These are phyloP conservation scores for Gossypium gossypioides DNA, from an alignment of 441 rosid species.

Conservation along the genomic window DNA sequence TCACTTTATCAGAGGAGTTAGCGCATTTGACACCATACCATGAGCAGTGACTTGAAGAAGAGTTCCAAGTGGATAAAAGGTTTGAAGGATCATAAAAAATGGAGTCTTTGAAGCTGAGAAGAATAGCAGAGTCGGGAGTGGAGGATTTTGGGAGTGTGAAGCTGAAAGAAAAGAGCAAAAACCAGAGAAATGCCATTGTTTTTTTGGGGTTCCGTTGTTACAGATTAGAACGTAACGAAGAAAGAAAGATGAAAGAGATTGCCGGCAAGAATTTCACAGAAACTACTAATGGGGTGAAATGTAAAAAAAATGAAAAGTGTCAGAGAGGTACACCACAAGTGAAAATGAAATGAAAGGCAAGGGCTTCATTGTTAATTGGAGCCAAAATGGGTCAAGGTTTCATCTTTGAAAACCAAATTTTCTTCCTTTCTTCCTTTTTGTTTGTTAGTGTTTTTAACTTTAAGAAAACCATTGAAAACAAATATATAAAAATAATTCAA, in stretches of 20 bases:
- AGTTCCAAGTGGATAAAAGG: conserved; percentile 36
- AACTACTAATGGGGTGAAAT: neutral
- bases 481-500: neutral
- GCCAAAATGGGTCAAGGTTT: conserved; percentile 8
- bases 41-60: conserved; percentile 26
- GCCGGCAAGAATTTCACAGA: conserved; percentile 8
- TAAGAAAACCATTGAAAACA: neutral
- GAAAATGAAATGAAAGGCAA: conserved; percentile 3
- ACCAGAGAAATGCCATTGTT: conserved; percentile 16
- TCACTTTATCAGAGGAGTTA: conserved; percentile 25
- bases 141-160: conserved; percentile 14
- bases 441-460: neutral
- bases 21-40: conserved; percentile 52
- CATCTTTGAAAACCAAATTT: neutral
- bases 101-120: conserved; percentile 42
- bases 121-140: conserved; percentile 24
- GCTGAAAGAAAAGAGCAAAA: conserved; percentile 17
- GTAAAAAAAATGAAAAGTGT: neutral
- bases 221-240: neutral
- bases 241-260: neutral
- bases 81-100: conserved; percentile 31
- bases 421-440: neutral
- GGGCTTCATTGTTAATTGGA: conserved; percentile 3
- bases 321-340: neutral
- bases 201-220: neutral